Evolutionary conservation across 2,329 filamentous ascomycete genomes (phyloP), one percentile per base, ranked within the genome.

Genomic region (Pseudogymnoascus verrucosus): DNA sequence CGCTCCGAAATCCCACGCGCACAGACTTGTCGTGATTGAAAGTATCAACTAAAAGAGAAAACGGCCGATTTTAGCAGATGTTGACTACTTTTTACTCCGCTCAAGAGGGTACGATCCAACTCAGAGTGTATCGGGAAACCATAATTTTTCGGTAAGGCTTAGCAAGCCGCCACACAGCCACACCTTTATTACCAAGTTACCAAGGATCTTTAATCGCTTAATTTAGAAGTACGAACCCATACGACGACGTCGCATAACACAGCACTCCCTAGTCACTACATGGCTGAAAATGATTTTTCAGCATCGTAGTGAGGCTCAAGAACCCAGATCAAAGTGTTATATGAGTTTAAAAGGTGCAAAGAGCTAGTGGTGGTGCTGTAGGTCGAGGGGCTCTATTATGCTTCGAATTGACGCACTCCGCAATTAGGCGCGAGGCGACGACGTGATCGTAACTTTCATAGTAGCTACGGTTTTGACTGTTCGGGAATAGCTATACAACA

Each of bases 271-370:
- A 5, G 34, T 36, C 34, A 36, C 10, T 10, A 36, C 34, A 36
- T 12, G 64, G 64, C 64, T 65, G 62, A 65, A 31, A 65, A 64
- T 64, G 14, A 64, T 36, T 64, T 44, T 64, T 42, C 31, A 65
- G 62, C 40, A 67, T 68, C 28, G 65, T 64, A 31, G 63, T 47
- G n/a, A 68, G 65, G 54, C 64, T 68, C 21, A 47, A 60, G 67
- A 68, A 66, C 60, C 66, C 39, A 66, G 47, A 67, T 68, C 28
- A 61, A 68, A 66, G 28, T 16, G 51, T 66, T 68, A 36, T 66
- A 67, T 64, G 54, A 64, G 47, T 39, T 61, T 62, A 19, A 51
- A 42, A 19, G 16, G n/a, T 8, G 39, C 39, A 5, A 36, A 36
- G 11, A 36, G 34, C 11, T 36, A 11, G 34, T 36, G 34, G 34